Base-by-base conservation (phyloP, 1,284 basidiomycete genomes). In the Binderoboletus segoi region DNA sequence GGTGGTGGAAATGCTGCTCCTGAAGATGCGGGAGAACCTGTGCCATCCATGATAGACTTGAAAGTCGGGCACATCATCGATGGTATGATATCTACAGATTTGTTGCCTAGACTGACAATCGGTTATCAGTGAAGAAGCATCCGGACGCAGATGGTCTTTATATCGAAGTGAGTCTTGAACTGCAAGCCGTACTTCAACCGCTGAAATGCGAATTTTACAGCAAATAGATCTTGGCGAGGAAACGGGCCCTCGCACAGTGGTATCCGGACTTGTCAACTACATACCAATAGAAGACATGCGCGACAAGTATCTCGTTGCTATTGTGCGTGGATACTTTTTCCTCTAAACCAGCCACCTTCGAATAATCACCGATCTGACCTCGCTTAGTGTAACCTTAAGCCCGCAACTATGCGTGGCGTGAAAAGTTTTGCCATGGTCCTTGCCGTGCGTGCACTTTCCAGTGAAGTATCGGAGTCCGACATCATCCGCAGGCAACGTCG, bases 391-490 rank as follows among this genome's bases (percentile, higher is more conserved):
- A 98, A 98, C 73, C 76, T 98, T 59, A 98, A 98, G 75, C 96
- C 95, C 7, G 96, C 91, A 18, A 90, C 82, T 63, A 97, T 98
- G 95, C 86, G 96, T 56, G 96, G 96, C 6, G 86, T 98, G 63
- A 97, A 96, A 78, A 96, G 93, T 60, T 95, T 91, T 67, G 96
- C 93, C 28, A 98, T 98, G 96, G 90, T 98, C 33, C 86, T 98
- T 61, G 92, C 89, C 66, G 93, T 93, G 73, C 48, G 88, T 72
- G 3, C 3, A 43, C 33, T 50, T 23, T 35, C 18, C 13, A 24
- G 32, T 20, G 35, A 37, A 30, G 16, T 21, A 15, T 51, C 26
- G 15, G 32, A 49, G 52, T 50, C 26, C 49, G 40, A 57, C 44
- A 28, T 37, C 45, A 8, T 33, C 26, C 41, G 10, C 62, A 95